Conservation (phyloP, 2,329 filamentous ascomycete genomes). For the Triangularia setosa region DNA sequence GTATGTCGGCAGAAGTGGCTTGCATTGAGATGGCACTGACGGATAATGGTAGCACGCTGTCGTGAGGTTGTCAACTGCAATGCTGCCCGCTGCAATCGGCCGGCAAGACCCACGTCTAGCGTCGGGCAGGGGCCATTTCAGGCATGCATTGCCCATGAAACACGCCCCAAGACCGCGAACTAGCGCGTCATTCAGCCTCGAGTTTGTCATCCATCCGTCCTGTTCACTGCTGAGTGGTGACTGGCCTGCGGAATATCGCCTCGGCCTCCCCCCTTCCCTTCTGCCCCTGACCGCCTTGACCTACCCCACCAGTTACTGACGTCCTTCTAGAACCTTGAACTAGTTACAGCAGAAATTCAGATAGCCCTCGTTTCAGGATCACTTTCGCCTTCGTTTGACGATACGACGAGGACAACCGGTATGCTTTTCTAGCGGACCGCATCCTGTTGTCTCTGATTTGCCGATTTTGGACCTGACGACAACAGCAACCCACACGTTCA, state of each 20-base stretch:
- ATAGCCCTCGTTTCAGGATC: conserved; percentile 5
- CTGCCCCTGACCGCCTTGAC: conserved; percentile 1
- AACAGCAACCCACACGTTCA: background rate
- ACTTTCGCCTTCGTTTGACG: background rate
- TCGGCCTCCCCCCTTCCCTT: conserved; percentile 3
- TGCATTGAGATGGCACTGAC: background rate
- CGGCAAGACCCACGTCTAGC: conserved; percentile 7
- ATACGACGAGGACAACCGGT: background rate
- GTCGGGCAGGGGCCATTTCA: conserved; percentile 10
- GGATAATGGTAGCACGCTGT: background rate
- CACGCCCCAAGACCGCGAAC: conserved; percentile 19
- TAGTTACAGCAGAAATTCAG: conserved; percentile 2
- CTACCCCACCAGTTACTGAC: conserved; percentile 8
- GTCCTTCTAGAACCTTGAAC: conserved; percentile 13
- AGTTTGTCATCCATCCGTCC: background rate
- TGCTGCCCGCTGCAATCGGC: conserved; percentile 16
- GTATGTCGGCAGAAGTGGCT: background rate
- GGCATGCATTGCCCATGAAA: conserved; percentile 20
- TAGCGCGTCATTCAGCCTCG: conserved; percentile 22
- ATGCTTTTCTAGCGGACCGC: background rate
- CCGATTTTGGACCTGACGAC: background rate
- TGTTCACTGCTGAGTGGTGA: background rate
- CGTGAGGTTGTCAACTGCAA: conserved; percentile 2
- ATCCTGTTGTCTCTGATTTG: background rate
- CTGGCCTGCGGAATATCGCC: conserved; percentile 14